Evolutionary conservation across 345 rosid species (phyloP), one percentile per base, ranked within the genome.

Genomic region (Schrenkiella parvula): DNA sequence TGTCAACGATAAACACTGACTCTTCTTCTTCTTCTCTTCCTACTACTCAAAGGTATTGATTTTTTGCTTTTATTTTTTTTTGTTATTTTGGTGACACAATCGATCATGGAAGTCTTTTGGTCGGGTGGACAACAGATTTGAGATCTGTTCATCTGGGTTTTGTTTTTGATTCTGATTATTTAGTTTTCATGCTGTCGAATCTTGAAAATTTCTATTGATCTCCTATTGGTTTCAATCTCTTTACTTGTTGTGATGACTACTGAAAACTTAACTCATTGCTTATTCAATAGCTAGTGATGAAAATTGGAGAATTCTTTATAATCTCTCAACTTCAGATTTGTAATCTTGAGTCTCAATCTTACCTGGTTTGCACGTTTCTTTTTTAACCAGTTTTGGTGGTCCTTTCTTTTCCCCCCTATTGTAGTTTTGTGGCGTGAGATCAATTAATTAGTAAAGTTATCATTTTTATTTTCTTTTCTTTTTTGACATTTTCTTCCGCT

Each of bases 301-400:
- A 15, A 15, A 43, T 65, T 29, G 47, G 59, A 37, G 71, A 2
- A 38, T 53, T 67, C 35, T 6, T 51, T 23, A 38, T 17, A 26
- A 56, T 60, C 28, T 71, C 21, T 60, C 59, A 71, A 50, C 32
- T 18, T 61, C 44, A 62, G 26, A 32, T 51, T 39, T 63, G 63
- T 32, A 31, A 43, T 64, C 8, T 38, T 9, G 43, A 12, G 64
- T 63, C n/a, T 19, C 46, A 52, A 52, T 63, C 25, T 53, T 31
- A 64, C 70, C 63, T 64, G 3, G 0, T 43, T 23, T 14, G 55
- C 70, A 72, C 56, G 70, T 72, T 72, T 43, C 38, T 64, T 7
- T 53, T 60, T 0, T 15, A 12, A 38, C 8, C 22, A 19, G 28
- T 2, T 42, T 39, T 15, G 23, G 70, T 72, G 64, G 63, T 72